phyloP scores from a whole-genome alignment of 1,284 basidiomycete genomes.

The Sphaerobolus stellatus region DNA sequence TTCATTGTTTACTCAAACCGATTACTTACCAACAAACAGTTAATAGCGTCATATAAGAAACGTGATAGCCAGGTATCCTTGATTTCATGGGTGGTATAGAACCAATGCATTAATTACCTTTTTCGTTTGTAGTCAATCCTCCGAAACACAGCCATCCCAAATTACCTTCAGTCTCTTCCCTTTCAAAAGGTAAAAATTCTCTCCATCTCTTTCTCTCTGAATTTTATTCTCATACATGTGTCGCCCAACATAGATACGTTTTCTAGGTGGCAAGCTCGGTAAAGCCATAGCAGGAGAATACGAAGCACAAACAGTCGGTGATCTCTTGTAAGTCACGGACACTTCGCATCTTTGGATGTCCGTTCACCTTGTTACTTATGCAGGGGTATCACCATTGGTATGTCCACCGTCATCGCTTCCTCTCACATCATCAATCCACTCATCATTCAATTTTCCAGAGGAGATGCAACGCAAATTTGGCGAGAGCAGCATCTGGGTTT shows the following conservation, averaged over 20 bases:
- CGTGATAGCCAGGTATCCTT: slow-evolving; percentile 72
- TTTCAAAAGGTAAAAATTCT: slow-evolving; percentile 77
- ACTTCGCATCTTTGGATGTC: slow-evolving; percentile 3
- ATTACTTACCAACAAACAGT: slow-evolving; percentile 39
- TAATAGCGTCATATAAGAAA: slow-evolving; percentile 88
- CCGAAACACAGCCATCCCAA: slow-evolving; percentile 77
- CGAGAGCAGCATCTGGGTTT: slow-evolving; percentile 87
- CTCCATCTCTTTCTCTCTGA: not conserved
- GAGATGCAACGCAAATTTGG: slow-evolving; percentile 86
- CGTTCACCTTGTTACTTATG: slow-evolving; percentile 8
- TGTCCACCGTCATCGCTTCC: slow-evolving; percentile 18
- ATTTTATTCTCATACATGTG: not conserved
- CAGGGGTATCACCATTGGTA: slow-evolving; percentile 51
- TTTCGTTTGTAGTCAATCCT: slow-evolving; percentile 81
- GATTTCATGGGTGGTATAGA: slow-evolving; percentile 14
- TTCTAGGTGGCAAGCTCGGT: slow-evolving; percentile 94
- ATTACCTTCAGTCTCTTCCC: slow-evolving; percentile 75
- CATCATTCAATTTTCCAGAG: slow-evolving; percentile 37
- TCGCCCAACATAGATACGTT: slow-evolving; percentile 70
- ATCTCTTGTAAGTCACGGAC: slow-evolving; percentile 65
- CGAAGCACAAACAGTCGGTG: slow-evolving; percentile 84
- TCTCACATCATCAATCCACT: not conserved
- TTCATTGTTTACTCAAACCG: not conserved
- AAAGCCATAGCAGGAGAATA: slow-evolving; percentile 85
- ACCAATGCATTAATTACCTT: not conserved